Conservation (phyloP, 2,329 filamentous ascomycete species). For the Alternaria ventricosa region DNA sequence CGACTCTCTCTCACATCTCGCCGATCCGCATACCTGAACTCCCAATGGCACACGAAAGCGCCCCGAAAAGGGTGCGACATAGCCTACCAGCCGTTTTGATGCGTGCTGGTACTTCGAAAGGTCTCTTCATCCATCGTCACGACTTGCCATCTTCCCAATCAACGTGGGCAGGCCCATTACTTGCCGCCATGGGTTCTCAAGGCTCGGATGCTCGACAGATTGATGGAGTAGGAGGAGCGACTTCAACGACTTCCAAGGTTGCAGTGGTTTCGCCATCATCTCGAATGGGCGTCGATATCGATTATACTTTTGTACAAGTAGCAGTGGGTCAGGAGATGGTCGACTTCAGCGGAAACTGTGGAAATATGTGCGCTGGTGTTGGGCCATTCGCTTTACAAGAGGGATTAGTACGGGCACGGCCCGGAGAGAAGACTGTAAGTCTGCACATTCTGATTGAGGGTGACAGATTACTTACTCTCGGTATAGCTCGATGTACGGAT, state of each 20-base stretch:
- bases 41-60: constrained; percentile 16
- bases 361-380: constrained; percentile 73
- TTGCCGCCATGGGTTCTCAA: constrained; percentile 67
- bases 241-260: constrained; percentile 73
- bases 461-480: not conserved
- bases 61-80: constrained; percentile 20
- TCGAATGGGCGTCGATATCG: constrained; percentile 60
- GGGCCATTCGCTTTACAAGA: constrained; percentile 68
- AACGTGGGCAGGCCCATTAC: constrained; percentile 62
- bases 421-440: constrained; percentile 27
- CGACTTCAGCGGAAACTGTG: constrained; percentile 74
- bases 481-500: constrained; percentile 57
- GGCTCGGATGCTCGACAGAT: constrained; percentile 73
- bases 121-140: constrained; percentile 53
- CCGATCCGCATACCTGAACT: constrained; percentile 9
- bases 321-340: constrained; percentile 67
- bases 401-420: constrained; percentile 52
- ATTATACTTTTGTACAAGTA: constrained; percentile 75
- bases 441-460: not conserved
- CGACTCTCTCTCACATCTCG: constrained; percentile 1
- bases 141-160: constrained; percentile 58
- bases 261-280: constrained; percentile 64
- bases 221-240: constrained; percentile 71
- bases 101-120: constrained; percentile 51
- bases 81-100: constrained; percentile 48